phyloP scores from a whole-genome alignment of 2,329 filamentous ascomycete genomes.

The Fusarium newnesense region DNA sequence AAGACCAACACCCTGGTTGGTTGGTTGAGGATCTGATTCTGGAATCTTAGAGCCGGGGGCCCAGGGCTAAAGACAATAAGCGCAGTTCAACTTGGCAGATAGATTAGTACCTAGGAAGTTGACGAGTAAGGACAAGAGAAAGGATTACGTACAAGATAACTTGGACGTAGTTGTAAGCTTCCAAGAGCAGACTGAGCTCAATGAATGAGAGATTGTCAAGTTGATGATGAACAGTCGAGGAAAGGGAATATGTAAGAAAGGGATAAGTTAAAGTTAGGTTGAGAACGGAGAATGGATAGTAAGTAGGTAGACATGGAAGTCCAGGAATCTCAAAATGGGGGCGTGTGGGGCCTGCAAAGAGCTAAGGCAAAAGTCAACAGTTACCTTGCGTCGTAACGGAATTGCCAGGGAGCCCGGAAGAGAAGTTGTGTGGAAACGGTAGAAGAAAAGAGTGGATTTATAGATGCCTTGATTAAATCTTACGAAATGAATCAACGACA shows the following conservation, averaged over 20 bases:
- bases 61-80: constrained; percentile 42
- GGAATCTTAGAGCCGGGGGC: constrained; percentile 41
- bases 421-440: constrained; percentile 16
- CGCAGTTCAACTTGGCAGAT: constrained; percentile 37
- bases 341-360: constrained; percentile 14
- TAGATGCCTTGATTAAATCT: constrained; percentile 6
- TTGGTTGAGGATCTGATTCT: constrained; percentile 43
- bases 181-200: background rate
- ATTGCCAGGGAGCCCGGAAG: constrained; percentile 20
- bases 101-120: background rate
- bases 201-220: background rate
- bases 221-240: constrained; percentile 11
- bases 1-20: constrained; percentile 42
- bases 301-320: background rate
- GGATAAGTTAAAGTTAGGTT: constrained; percentile 12
- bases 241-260: constrained; percentile 8
- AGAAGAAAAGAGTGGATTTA: constrained; percentile 15
- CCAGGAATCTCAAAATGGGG: constrained; percentile 9
- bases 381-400: constrained; percentile 13
- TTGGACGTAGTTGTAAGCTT: background rate
- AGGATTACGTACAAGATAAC: background rate
- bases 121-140: background rate
- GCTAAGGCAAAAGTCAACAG: constrained; percentile 27
- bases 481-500: background rate
- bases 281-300: constrained; percentile 3